These are phyloP conservation scores for Eutypa lata DNA, from an alignment of 2,329 filamentous ascomycete genomes.

Conservation along the genomic window DNA sequence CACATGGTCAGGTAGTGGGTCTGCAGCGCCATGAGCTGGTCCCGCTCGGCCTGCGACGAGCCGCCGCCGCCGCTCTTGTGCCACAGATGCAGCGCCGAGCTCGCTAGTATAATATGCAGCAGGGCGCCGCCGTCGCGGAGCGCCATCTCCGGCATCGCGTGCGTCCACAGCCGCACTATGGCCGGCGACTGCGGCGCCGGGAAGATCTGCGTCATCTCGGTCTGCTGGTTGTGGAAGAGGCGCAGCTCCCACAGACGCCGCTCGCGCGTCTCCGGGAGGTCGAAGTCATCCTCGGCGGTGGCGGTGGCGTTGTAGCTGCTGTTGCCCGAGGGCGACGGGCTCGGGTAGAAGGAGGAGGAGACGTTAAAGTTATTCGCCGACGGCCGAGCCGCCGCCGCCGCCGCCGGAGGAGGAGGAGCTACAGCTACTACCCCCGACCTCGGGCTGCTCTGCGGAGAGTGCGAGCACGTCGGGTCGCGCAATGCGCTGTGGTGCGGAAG, in stretches of 20 bases:
- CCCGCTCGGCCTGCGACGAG: conserved; percentile 18
- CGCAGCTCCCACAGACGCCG: conserved; percentile 36
- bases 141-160: conserved; percentile 23
- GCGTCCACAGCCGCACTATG: conserved; percentile 25
- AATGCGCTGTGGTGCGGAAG: neutral
- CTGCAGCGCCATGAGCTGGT: conserved; percentile 30
- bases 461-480: neutral
- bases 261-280: conserved; percentile 31
- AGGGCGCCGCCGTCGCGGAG: conserved; percentile 29
- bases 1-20: conserved; percentile 34
- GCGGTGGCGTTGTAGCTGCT: neutral
- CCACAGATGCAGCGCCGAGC: conserved; percentile 36
- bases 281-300: conserved; percentile 20
- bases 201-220: conserved; percentile 27
- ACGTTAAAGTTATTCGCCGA: neutral
- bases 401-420: neutral
- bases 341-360: conserved; percentile 18
- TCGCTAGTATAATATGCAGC: conserved; percentile 32
- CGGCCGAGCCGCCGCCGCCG: conserved; percentile 4
- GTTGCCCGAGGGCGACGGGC: conserved; percentile 9
- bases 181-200: conserved; percentile 12
- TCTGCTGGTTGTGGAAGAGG: conserved; percentile 33
- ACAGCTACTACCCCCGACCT: too few species aligned
- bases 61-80: conserved; percentile 12
- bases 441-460: neutral